Conservation (phyloP, 2,329 filamentous ascomycete genomes). For the Juglanconis sp. region DNA sequence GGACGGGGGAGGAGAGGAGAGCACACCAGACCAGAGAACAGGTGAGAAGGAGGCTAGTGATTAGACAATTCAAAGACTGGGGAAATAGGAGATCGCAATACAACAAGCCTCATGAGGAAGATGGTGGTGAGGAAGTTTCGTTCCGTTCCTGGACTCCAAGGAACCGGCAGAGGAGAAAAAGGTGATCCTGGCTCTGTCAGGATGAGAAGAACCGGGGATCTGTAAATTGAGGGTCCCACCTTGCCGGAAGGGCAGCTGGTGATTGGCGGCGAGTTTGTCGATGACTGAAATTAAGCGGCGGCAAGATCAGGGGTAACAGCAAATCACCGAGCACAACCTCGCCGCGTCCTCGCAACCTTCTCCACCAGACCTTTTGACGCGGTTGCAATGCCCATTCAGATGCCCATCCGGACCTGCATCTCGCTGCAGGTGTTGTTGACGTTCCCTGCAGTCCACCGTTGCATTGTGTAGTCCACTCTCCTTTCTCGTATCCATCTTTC, state of each 20-base stretch:
- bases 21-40: too few species aligned
- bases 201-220: not conserved
- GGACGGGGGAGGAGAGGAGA: too few species aligned
- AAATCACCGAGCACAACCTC: constrained; percentile 10
- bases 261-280: constrained; percentile 19
- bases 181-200: not conserved
- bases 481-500: constrained; percentile 18
- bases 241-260: constrained; percentile 1
- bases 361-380: constrained; percentile 16
- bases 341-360: not conserved
- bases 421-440: not conserved
- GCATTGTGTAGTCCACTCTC: constrained; percentile 14
- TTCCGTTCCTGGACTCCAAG: not conserved
- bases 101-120: not conserved
- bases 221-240: constrained; percentile 21
- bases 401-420: constrained; percentile 18
- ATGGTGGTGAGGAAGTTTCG: not conserved
- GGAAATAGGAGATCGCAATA: not conserved
- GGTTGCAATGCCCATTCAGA: constrained; percentile 17
- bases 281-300: constrained; percentile 19
- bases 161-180: not conserved
- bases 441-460: constrained; percentile 3
- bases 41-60: not conserved
- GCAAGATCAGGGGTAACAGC: constrained; percentile 17
- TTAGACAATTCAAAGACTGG: not conserved